Evolutionary conservation across 1,139 yeast species (phyloP), one percentile per base, ranked within the genome.

Genomic region (Suhomyces coccinellae): DNA sequence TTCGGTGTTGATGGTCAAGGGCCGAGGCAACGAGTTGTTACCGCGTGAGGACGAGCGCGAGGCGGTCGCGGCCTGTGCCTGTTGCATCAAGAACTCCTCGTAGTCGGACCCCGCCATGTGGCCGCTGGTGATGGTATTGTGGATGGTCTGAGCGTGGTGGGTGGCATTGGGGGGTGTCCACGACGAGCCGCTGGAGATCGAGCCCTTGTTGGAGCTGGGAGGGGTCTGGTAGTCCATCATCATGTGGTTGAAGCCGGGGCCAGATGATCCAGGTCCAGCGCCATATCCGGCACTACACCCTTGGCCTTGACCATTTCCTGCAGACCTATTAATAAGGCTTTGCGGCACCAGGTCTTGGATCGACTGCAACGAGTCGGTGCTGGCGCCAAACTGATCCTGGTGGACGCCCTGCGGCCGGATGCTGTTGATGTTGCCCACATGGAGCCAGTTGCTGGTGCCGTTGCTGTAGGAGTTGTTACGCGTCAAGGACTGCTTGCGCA

Each of bases 301-400:
- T 6, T 17, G 20, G 20, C 20, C 20, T 6, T 20, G 24, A 9
- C 24, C 24, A 20, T 20, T 20, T 4, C 24, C 53, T 29, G 70
- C 67, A 27, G 68, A 60, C 42, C 73, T 55, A 48, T 65, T 65
- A 24, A 73, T 69, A 34, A 68, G 62, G 10, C 73, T 62, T 45
- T 69, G 77, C 1, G 78, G 76, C 1, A 73, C 78, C 50, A 57
- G 72, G 54, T 73, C 78, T 52, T 68, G 76, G 63, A 72, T 67
- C 42, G 75, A 71, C 51, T 71, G 77, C 49, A 73, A 65, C 3
- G 75, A 70, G 48, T 73, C 79, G 0, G 77, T 65, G 46, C 75
- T 69, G 12, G 56, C 62, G 49, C 67, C 66, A 26, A 52, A 40
- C 29, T 59, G 56, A 22, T 57, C 63, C 9, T 62, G 57, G 36